Base-by-base conservation (phyloP, 2,329 filamentous ascomycete species). In the Coleophoma cylindrospora region DNA sequence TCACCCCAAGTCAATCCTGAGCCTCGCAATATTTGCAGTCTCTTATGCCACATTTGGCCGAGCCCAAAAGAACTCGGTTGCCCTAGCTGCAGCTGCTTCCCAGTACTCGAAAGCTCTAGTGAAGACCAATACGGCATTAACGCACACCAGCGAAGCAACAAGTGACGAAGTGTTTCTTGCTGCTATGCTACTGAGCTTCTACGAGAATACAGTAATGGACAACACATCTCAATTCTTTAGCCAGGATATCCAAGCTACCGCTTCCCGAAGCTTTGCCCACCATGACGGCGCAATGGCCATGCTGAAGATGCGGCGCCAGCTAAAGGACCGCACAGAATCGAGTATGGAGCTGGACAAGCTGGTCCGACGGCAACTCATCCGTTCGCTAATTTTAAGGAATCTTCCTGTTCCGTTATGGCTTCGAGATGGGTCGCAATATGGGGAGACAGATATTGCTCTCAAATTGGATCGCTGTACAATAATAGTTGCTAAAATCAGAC, bases 171-270 rank as follows among this genome's bases (percentile, higher is more conserved):
- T 48, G 2, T 41, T 55, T n/a, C 38, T 55, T 45, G 34, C 50
- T 11, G 43, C 46, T 8, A 50, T 53, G 34, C 43, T 55, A 9
- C 21, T 55, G 15, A 50, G 50, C 27, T 50, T 40, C 32, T 55
- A 55, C 38, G 53, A 38, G 36, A 38, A 38, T 17, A 3, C 36
- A 10, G 36, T 38, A 7, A 17, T 38, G 36, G 36, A 38, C 17
- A 53, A 46, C 15, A 32, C 14, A 10, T 45, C n/a, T 10, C 34
- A 41, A 14, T 7, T 17, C 6, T 21, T 7, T n/a, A 8, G 36
- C 17, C 15, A 8, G 8, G 22, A 17, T 4, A 41, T 43, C 40
- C 38, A 43, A 34, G 21, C 43, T 7, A 43, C 34, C 4, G 47
- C 22, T 22, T 32, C 40, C 17, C 47, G 40, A n/a, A 48, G 47